Conservation (phyloP, 805 yeast species). For the Wickerhamomyces bovis region DNA sequence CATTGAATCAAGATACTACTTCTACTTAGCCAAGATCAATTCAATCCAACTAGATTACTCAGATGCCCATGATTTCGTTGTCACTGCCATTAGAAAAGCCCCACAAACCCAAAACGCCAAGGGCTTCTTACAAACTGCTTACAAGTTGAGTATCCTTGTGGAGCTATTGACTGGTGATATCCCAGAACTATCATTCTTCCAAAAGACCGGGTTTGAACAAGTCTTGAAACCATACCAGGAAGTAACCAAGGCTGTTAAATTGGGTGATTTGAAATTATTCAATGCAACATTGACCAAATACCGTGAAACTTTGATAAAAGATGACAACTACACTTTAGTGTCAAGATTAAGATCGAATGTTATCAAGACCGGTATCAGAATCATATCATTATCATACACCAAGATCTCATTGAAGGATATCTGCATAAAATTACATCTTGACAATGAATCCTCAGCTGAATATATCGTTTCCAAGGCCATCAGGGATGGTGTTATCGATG, state of each 20-base stretch:
- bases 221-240: conserved; percentile 77
- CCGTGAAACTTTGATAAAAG: conserved; percentile 57
- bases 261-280: conserved; percentile 83
- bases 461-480: conserved; percentile 95
- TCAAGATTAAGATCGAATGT: conserved; percentile 92
- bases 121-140: conserved; percentile 87
- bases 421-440: conserved; percentile 85
- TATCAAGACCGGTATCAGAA: conserved; percentile 94
- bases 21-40: conserved; percentile 83
- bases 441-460: conserved; percentile 93
- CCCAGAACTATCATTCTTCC: conserved; percentile 82
- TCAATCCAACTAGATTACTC: conserved; percentile 92
- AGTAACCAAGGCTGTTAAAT: conserved; percentile 84
- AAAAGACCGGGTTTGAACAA: conserved; percentile 51
- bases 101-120: conserved; percentile 82
- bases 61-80: conserved; percentile 80
- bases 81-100: conserved; percentile 93
- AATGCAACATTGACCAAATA: conserved; percentile 61
- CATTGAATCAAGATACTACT: conserved; percentile 85
- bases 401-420: conserved; percentile 89
- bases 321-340: conserved; percentile 79
- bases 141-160: conserved; percentile 80
- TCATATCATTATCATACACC: conserved; percentile 85
- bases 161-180: conserved; percentile 95
- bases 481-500: conserved; percentile 96